Evolutionary conservation across 768 basidiomycete species (phyloP).

Genomic region (Gyrodon lividus): DNA sequence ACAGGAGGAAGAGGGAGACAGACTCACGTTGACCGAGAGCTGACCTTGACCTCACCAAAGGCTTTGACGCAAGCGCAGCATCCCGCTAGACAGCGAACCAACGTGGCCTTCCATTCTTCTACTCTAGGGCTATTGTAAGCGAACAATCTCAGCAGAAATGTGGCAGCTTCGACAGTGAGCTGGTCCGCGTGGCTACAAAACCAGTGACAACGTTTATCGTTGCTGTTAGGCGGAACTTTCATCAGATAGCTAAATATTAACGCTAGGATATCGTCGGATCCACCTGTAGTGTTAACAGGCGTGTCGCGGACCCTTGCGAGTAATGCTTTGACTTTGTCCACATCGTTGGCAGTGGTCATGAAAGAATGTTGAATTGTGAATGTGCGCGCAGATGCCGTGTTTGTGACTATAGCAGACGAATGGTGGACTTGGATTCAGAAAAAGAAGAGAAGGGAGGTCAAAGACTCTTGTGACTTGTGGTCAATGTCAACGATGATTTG

Average conservation of each 20-base stretch:
- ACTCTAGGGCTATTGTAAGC: constrained; percentile 68
- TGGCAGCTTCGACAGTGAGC: constrained; percentile 63
- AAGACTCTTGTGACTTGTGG: no score
- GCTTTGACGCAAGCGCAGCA: constrained; percentile 73
- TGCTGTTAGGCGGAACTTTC: constrained; percentile 37
- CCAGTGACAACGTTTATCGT: constrained; percentile 62
- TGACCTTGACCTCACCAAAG: constrained; percentile 61
- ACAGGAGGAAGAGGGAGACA: neutral
- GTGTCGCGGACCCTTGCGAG: constrained; percentile 56
- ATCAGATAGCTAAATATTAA: constrained; percentile 56
- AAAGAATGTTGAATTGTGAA: constrained; percentile 6
- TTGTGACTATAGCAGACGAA: neutral
- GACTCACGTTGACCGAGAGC: constrained; percentile 74
- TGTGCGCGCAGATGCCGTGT: neutral
- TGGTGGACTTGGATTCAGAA: neutral
- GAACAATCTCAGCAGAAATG: constrained; percentile 78
- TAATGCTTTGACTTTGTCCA: constrained; percentile 43
- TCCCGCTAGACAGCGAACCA: constrained; percentile 52
- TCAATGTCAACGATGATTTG: no score
- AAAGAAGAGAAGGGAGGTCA: neutral
- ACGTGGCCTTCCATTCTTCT: constrained; percentile 57
- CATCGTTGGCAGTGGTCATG: constrained; percentile 26
- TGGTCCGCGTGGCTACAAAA: constrained; percentile 67
- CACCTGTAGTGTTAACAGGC: constrained; percentile 52
- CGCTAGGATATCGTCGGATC: constrained; percentile 48